Evolutionary conservation across 495 filamentous ascomycete genomes (phyloP).

Genomic region (Xylaria grammica): DNA sequence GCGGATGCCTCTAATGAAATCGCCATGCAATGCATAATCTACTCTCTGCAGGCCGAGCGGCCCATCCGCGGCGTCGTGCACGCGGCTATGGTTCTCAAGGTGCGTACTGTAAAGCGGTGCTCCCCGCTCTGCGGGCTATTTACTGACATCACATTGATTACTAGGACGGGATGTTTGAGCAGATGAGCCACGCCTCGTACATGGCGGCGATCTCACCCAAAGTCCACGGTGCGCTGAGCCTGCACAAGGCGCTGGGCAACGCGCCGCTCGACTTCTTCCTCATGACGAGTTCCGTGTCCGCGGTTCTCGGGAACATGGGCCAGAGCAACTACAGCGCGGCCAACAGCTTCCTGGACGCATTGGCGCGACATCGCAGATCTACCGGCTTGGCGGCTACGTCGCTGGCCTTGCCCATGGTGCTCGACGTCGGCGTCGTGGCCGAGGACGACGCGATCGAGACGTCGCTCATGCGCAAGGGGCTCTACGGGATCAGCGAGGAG

Average conservation of each 20-base stretch:
- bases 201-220: slow-evolving; percentile 42
- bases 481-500: slow-evolving; percentile 41
- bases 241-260: slow-evolving; percentile 44
- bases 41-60: slow-evolving; percentile 25
- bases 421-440: slow-evolving; percentile 43
- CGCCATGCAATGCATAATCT: slow-evolving; percentile 27
- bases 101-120: slow-evolving; percentile 13
- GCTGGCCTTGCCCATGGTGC: slow-evolving; percentile 46
- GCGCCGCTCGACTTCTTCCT: slow-evolving; percentile 64
- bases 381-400: slow-evolving; percentile 41
- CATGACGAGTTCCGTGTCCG: slow-evolving; percentile 50
- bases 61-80: slow-evolving; percentile 44
- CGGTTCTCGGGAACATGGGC: slow-evolving; percentile 53
- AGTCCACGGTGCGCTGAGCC: slow-evolving; percentile 41
- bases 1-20: slow-evolving; percentile 34
- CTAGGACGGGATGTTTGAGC: slow-evolving; percentile 27
- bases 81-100: slow-evolving; percentile 44
- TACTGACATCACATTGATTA: slow-evolving; percentile 8
- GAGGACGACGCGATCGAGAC: slow-evolving; percentile 31
- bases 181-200: slow-evolving; percentile 19
- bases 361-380: slow-evolving; percentile 45
- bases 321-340: slow-evolving; percentile 64
- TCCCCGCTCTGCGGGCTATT: slow-evolving; percentile 14
- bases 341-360: slow-evolving; percentile 58
- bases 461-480: slow-evolving; percentile 31